phyloP scores from a whole-genome alignment of 352 stramenopile species.

The Phytophthora podocarpi region DNA sequence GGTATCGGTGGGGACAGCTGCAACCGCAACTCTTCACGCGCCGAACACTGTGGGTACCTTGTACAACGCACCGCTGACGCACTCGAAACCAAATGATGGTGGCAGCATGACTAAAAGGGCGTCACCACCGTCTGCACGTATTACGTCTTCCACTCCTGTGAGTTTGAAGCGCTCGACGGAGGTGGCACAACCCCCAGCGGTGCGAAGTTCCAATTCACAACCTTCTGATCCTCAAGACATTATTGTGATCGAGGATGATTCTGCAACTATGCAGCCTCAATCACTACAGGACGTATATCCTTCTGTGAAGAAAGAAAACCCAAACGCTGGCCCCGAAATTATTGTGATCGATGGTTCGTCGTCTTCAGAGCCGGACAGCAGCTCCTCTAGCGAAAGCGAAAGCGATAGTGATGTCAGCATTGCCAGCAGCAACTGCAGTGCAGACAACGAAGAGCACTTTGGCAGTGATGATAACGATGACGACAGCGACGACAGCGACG shows the following conservation, averaged over 20 bases:
- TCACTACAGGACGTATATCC: not conserved
- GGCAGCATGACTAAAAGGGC: not conserved
- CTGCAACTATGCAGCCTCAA: not conserved
- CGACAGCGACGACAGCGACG: slow-evolving; percentile 17
- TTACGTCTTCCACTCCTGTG: not conserved
- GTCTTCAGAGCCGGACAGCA: slow-evolving; percentile 3
- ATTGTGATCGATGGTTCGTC: slow-evolving; percentile 18
- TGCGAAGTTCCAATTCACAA: not conserved
- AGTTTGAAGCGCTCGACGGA: not conserved
- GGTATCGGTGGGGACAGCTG: not conserved
- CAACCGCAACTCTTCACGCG: not conserved
- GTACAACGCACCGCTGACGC: too few species aligned
- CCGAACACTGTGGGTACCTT: too few species aligned
- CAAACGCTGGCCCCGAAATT: not conserved
- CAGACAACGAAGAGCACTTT: slow-evolving; percentile 22
- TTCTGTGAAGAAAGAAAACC: not conserved
- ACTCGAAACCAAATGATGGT: not conserved
- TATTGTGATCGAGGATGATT: slow-evolving; percentile 13
- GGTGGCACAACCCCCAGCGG: not conserved
- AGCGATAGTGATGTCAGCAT: slow-evolving; percentile 19
- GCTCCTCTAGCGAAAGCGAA: not conserved
- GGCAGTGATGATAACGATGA: slow-evolving; percentile 14
- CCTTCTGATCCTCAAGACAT: not conserved
- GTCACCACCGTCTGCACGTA: not conserved
- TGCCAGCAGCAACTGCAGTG: slow-evolving; percentile 8